These are phyloP conservation scores for Ochetophila trinervis DNA, from an alignment of 306 rosid genomes.

Conservation along the genomic window DNA sequence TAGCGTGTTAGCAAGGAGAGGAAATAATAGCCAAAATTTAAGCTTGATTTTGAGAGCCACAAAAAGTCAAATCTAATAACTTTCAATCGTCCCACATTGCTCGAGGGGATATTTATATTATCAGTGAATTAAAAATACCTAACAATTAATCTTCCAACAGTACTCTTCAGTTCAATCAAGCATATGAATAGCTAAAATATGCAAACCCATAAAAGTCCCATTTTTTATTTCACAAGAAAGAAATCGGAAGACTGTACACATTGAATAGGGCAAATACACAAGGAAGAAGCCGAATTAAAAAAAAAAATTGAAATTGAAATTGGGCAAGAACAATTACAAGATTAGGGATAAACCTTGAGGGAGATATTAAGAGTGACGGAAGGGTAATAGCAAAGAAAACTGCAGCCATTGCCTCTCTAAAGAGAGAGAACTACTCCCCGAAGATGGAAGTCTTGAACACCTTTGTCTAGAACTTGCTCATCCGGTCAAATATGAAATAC, in stretches of 20 bases:
- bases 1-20: background rate
- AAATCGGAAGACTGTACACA: background rate
- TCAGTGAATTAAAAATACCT: too few species aligned
- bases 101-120: too few species aligned
- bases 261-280: background rate
- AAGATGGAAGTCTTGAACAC: too few species aligned
- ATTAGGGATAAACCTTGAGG: conserved; percentile 62
- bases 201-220: too few species aligned
- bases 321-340: background rate
- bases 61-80: background rate
- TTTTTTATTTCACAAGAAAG: too few species aligned
- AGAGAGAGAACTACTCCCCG: conserved; percentile 79
- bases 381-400: conserved; percentile 91
- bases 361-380: conserved; percentile 97
- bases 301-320: background rate
- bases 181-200: too few species aligned
- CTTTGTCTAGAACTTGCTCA: too few species aligned
- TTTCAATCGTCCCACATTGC: too few species aligned
- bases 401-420: conserved; percentile 97
- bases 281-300: background rate
- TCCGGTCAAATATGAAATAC: too few species aligned
- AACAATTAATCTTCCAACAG: background rate
- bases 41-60: background rate
- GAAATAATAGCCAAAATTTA: background rate
- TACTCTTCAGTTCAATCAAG: background rate